Evolutionary conservation across 352 stramenopile genomes (phyloP).

Genomic region (Globisporangium okanoganense): DNA sequence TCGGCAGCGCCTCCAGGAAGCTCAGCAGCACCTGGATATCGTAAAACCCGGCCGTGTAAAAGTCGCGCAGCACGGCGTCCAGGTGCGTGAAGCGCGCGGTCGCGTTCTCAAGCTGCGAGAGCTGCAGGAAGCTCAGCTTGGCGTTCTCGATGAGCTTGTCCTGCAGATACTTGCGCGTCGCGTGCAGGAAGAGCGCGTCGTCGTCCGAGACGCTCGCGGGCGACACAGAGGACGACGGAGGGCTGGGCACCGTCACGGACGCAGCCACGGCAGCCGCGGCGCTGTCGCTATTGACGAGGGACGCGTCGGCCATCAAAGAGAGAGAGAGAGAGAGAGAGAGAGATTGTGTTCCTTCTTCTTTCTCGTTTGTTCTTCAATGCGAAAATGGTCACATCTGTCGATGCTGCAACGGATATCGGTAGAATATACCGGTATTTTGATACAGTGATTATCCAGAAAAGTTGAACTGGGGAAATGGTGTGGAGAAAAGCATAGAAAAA

Average conservation of each 20-base stretch:
- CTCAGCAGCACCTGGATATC: constrained; percentile 61
- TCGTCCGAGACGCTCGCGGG: constrained; percentile 2
- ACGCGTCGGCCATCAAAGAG: constrained; percentile 4
- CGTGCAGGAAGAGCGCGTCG: constrained; percentile 20
- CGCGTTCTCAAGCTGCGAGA: constrained; percentile 42
- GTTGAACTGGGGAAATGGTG: no score
- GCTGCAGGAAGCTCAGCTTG: constrained; percentile 46
- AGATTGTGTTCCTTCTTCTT: not conserved
- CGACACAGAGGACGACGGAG: constrained; percentile 10
- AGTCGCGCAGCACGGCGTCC: constrained; percentile 54
- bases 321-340: not conserved
- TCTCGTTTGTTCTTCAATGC: not conserved
- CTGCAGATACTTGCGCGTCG: constrained; percentile 39
- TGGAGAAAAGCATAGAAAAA: no score
- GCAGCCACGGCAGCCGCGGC: not conserved
- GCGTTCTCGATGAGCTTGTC: constrained; percentile 55
- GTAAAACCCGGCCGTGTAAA: constrained; percentile 58
- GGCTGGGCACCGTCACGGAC: not conserved
- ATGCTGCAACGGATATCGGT: no score
- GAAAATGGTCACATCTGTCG: no score
- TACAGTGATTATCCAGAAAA: no score
- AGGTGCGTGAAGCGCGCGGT: constrained; percentile 32
- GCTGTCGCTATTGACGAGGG: constrained; percentile 6
- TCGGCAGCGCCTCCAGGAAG: constrained; percentile 64
- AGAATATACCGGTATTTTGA: no score